Evolutionary conservation across 1,139 yeast genomes (phyloP).

Genomic region (Kodamaea sp.): DNA sequence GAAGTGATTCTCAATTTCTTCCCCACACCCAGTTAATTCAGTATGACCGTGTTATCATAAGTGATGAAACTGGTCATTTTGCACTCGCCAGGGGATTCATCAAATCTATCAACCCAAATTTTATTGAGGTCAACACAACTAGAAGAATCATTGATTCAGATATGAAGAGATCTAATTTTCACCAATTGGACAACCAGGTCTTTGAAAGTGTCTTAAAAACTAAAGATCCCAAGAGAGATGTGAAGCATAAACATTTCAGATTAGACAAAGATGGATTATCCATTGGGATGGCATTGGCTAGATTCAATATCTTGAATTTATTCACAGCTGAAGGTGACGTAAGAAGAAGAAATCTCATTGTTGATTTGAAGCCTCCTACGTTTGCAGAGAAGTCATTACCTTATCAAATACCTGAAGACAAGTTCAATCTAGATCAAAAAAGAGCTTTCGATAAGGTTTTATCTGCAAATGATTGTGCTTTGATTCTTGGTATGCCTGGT

Average conservation of each 20-base stretch:
- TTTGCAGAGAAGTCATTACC: conserved; percentile 28
- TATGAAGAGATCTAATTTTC: conserved; percentile 39
- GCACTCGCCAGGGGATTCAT: conserved; percentile 67
- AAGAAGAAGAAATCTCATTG: conserved; percentile 53
- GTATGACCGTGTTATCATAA: conserved; percentile 60
- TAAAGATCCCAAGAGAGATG: conserved; percentile 1
- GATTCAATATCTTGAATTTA: conserved; percentile 69
- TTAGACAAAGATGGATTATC: conserved; percentile 79
- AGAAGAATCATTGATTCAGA: conserved; percentile 50
- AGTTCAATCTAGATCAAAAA: conserved; percentile 65
- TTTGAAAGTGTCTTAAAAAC: conserved; percentile 44
- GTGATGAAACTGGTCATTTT: conserved; percentile 79
- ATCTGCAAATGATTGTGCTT: conserved; percentile 66
- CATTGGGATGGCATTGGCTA: conserved; percentile 70
- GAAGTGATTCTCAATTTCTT: conserved; percentile 13
- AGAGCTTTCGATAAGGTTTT: conserved; percentile 65
- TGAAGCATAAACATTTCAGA: conserved; percentile 43
- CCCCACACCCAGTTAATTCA: conserved; percentile 44
- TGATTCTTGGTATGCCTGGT: conserved; percentile 97
- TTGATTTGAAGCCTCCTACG: conserved; percentile 47
- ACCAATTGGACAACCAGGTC: conserved; percentile 42
- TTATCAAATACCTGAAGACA: conserved; percentile 13
- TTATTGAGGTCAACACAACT: conserved; percentile 43
- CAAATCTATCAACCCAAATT: conserved; percentile 34
- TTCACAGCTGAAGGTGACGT: conserved; percentile 55